Conservation (phyloP, 352 stramenopile species). For the Pythium folliculosum region DNA sequence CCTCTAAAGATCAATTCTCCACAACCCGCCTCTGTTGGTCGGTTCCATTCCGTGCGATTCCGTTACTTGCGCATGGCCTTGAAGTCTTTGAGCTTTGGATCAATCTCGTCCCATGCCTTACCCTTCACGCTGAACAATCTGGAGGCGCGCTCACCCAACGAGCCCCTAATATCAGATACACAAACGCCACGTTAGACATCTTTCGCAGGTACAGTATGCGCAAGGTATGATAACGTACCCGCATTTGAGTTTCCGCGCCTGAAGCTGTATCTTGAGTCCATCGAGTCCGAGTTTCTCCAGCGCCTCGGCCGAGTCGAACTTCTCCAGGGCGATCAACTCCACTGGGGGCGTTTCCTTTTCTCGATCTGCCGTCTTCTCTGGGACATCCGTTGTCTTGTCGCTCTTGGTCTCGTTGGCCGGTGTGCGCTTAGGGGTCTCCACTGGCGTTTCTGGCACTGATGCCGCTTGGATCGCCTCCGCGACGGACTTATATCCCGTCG, state of each 20-base stretch:
- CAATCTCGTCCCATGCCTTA: constrained; percentile 90
- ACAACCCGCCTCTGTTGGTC: background rate
- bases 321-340: constrained; percentile 50
- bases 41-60: background rate
- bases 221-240: constrained; percentile 58
- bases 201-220: background rate
- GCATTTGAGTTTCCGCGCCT: constrained; percentile 94
- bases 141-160: constrained; percentile 85
- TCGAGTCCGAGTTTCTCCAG: constrained; percentile 91
- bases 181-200: background rate
- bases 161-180: constrained; percentile 66
- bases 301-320: constrained; percentile 57
- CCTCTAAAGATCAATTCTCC: background rate
- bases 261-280: constrained; percentile 91
- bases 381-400: background rate
- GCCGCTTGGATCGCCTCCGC: constrained; percentile 32
- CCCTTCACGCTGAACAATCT: constrained; percentile 93
- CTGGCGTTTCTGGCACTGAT: background rate
- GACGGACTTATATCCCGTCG: constrained; percentile 46
- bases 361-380: background rate
- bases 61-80: constrained; percentile 35
- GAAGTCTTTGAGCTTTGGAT: constrained; percentile 71
- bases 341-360: constrained; percentile 3
- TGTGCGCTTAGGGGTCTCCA: background rate
- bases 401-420: background rate